Evolutionary conservation across 1,284 basidiomycete genomes (phyloP), one percentile per base, ranked within the genome.

Genomic region (Dichomitus squalens): DNA sequence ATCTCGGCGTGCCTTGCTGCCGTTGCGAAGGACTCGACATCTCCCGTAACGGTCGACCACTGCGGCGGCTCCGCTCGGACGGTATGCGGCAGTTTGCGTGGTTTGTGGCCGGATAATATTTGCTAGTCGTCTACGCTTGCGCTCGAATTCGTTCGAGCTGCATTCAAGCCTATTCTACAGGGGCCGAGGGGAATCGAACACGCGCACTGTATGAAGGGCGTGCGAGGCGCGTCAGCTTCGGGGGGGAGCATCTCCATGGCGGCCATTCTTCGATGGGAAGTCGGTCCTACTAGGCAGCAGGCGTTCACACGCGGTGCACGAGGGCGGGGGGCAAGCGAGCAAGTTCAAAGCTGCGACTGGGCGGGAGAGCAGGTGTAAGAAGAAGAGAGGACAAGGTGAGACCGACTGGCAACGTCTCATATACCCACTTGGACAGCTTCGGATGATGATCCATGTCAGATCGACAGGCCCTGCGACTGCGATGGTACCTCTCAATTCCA

Each of bases 181-280:
- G 11, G 9, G n/a, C 49, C 54, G 48, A 18, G 29, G 41, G 31
- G 48, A 31, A 39, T 43, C 48, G 53, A 41, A 55, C 31, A 40
- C 47, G 53, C 36, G 52, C 53, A 21, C 53, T 53, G 50, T 38
- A 40, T 58, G 59, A 57, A 49, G 27, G 51, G 41, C 52, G 58
- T 53, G 58, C 51, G 52, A 60, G 35, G 39, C 39, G 25, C 40
- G 16, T 31, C 39, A 8, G 27, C 41, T 39, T 20, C 31, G 39
- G 33, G 35, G 11, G 23, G 41, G 21, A 20, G 5, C 23, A 23
- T 44, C 25, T 31, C 25, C 34, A 31, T 23, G 8, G 48, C 39
- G 47, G 53, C 7, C 21, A 7, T 21, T 49, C 48, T 31, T 55
- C 54, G 31, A 49, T 36, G 31, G 53, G 39, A 49, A 36, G 20